These are phyloP conservation scores for Pelomyxa schiedti DNA, from an alignment of 78 protist species.

Conservation along the genomic window DNA sequence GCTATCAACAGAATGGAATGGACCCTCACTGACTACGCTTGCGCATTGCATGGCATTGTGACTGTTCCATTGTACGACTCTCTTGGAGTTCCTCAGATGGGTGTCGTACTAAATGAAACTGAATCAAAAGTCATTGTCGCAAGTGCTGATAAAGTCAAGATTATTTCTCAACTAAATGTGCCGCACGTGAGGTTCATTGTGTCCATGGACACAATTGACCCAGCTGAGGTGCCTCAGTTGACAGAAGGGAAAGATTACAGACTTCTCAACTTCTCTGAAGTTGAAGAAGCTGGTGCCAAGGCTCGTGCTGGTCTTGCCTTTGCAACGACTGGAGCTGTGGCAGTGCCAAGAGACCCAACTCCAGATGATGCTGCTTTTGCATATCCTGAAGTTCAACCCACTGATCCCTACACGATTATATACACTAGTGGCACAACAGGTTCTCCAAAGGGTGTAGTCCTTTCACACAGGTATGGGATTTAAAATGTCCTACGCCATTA, in stretches of 20 bases:
- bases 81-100: constrained; percentile 50
- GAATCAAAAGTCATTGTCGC: no score
- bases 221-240: no score
- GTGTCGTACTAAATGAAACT: constrained; percentile 46
- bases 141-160: no score
- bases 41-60: constrained; percentile 11
- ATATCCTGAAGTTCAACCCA: constrained; percentile 32
- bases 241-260: neutral
- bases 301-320: constrained; percentile 6
- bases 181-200: no score
- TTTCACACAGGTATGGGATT: constrained; percentile 22
- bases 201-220: no score
- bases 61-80: constrained; percentile 49
- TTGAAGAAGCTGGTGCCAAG: neutral
- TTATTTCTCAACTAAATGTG: no score
- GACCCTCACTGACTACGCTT: constrained; percentile 49
- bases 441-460: constrained; percentile 38
- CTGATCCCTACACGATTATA: constrained; percentile 47
- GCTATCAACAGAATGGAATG: constrained; percentile 54
- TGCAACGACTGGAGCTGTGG: constrained; percentile 11
- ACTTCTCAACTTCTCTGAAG: neutral
- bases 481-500: constrained; percentile 29
- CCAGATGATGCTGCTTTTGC: no score
- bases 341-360: constrained; percentile 1
- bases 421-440: constrained; percentile 97